Evolutionary conservation across 371 early-diverging fungal genomes (phyloP).

Genomic region (Spiromyces aspiralis): DNA sequence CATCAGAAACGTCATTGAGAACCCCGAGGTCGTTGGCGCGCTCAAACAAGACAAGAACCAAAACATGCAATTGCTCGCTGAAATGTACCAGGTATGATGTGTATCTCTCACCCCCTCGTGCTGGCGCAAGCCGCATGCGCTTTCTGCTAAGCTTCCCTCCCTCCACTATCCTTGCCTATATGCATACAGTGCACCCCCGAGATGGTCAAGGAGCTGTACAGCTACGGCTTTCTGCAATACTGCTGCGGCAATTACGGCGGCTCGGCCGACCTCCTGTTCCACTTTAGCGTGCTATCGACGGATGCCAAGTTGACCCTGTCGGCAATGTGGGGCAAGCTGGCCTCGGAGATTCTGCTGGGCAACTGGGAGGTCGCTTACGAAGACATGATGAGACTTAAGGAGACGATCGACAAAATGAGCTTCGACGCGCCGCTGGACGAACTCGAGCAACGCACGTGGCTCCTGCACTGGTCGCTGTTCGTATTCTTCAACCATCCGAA

Average conservation of each 20-base stretch:
- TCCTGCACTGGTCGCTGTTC: conserved; percentile 92
- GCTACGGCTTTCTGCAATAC: conserved; percentile 77
- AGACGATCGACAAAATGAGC: conserved; percentile 63
- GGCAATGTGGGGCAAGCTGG: conserved; percentile 92
- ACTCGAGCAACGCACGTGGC: conserved; percentile 81
- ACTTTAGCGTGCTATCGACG: conserved; percentile 81
- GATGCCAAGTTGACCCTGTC: conserved; percentile 60
- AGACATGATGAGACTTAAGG: conserved; percentile 69
- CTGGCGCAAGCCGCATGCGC: no score
- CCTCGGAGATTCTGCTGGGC: conserved; percentile 81
- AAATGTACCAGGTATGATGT: conserved; percentile 77
- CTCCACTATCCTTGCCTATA: no score
- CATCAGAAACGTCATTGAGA: conserved; percentile 73
- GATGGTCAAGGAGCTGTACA: conserved; percentile 66
- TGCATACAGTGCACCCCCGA: conserved; percentile 62
- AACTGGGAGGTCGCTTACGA: conserved; percentile 86
- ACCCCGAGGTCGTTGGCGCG: conserved; percentile 73
- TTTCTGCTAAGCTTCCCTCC: no score
- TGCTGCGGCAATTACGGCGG: conserved; percentile 81
- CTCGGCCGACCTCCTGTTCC: conserved; percentile 82
- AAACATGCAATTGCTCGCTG: conserved; percentile 65
- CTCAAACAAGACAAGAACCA: conserved; percentile 83
- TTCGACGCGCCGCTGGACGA: conserved; percentile 59
- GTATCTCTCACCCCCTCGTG: no score
- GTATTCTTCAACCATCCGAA: conserved; percentile 94